Conservation (phyloP, 202 grass and related monocot species). For the Bolboschoenoplectus hybrid region DNA sequence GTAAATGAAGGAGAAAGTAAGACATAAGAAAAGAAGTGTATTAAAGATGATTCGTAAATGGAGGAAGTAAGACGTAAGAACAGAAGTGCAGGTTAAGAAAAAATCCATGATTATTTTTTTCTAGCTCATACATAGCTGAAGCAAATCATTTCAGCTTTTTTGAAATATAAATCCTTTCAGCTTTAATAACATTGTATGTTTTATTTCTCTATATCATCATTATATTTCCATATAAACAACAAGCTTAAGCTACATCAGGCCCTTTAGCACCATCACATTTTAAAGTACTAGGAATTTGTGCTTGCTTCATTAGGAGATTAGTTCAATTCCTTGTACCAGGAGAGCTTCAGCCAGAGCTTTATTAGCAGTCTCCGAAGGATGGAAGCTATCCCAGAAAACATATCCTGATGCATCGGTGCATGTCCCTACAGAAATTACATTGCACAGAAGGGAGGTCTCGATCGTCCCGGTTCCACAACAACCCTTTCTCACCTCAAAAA, state of each 20-base stretch:
- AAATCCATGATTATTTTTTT: neutral
- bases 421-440: constrained; percentile 61
- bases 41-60: neutral
- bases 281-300: neutral
- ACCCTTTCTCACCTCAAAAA: constrained; percentile 71
- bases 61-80: neutral
- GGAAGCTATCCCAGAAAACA: constrained; percentile 98
- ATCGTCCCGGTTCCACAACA: constrained; percentile 94
- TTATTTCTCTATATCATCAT: constrained; percentile 30
- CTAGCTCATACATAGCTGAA: neutral
- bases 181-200: neutral
- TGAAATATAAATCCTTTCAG: neutral
- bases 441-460: constrained; percentile 86
- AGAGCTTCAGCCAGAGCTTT: constrained; percentile 71
- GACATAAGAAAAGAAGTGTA: neutral
- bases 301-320: constrained; percentile 58
- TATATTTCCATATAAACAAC: constrained; percentile 16
- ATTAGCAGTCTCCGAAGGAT: constrained; percentile 92
- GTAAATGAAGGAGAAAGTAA: neutral
- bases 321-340: constrained; percentile 72
- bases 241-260: neutral
- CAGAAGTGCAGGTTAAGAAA: neutral
- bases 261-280: neutral
- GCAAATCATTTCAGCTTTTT: neutral
- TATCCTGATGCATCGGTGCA: constrained; percentile 82